These are phyloP conservation scores for Phytophthora chlamydospora DNA, from an alignment of 352 stramenopile genomes.

Conservation along the genomic window DNA sequence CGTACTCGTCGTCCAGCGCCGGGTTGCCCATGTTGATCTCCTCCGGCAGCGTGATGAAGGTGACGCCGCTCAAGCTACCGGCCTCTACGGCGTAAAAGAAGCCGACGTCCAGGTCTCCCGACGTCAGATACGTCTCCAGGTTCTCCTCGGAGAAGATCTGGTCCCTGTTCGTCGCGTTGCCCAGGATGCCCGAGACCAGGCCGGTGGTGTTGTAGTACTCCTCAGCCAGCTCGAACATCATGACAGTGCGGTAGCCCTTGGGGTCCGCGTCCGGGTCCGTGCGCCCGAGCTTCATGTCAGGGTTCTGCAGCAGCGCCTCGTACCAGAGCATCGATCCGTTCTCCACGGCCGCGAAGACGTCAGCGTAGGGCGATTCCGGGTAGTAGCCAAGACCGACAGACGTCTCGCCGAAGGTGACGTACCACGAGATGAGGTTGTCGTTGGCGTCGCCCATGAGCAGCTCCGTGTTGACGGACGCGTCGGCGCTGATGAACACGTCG, in stretches of 20 bases:
- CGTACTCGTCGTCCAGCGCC: conserved; percentile 33
- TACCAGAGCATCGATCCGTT: conserved; percentile 42
- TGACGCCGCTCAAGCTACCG: conserved; percentile 28
- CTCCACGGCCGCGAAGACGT: conserved; percentile 34
- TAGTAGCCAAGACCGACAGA: conserved; percentile 37
- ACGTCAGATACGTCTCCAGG: conserved; percentile 34
- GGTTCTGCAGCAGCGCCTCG: conserved; percentile 34
- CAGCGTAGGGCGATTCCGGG: conserved; percentile 31
- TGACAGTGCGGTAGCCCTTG: conserved; percentile 42
- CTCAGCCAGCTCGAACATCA: conserved; percentile 45
- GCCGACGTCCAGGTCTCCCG: conserved; percentile 36
- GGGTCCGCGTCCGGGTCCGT: conserved; percentile 39
- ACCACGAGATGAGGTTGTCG: conserved; percentile 40
- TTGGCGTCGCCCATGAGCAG: conserved; percentile 39
- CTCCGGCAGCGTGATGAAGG: conserved; percentile 36
- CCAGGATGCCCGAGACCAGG: conserved; percentile 28
- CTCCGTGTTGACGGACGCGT: conserved; percentile 37
- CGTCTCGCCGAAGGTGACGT: conserved; percentile 39
- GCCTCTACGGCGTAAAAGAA: conserved; percentile 43
- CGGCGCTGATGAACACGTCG: conserved; percentile 45
- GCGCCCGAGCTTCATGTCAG: conserved; percentile 37
- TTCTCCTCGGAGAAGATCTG: conserved; percentile 48
- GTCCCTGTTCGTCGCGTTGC: conserved; percentile 37
- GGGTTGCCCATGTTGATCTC: conserved; percentile 41
- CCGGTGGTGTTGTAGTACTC: conserved; percentile 36